Conservation (phyloP, 129 eudicot genomes). For the Flaveria sonorensis region DNA sequence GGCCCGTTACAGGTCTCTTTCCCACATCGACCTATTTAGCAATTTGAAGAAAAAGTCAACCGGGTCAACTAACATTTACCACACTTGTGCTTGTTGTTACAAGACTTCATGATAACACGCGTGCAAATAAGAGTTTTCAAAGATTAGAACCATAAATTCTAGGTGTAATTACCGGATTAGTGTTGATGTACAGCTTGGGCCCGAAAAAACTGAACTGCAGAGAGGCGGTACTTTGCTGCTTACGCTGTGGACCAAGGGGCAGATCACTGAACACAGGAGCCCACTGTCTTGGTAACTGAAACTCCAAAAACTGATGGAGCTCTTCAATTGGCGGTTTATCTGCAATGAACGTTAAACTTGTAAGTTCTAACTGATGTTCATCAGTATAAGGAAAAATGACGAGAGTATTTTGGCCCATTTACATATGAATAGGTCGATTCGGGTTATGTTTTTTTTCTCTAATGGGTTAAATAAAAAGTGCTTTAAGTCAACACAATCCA, state of each 20-base stretch:
- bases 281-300: slow-evolving; percentile 97
- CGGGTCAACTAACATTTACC: neutral
- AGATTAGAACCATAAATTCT: neutral
- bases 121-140: neutral
- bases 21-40: slow-evolving; percentile 89
- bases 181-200: slow-evolving; percentile 83
- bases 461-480: neutral
- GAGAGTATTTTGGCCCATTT: neutral
- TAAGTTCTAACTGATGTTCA: neutral
- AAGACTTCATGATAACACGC: neutral
- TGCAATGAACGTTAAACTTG: slow-evolving; percentile 34
- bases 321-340: slow-evolving; percentile 98
- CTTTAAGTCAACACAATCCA: neutral
- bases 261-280: slow-evolving; percentile 95
- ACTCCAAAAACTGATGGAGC: slow-evolving; percentile 97
- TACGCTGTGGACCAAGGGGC: slow-evolving; percentile 95
- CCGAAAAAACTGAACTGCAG: slow-evolving; percentile 94
- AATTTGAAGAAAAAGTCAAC: neutral
- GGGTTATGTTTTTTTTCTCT: neutral
- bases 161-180: slow-evolving; percentile 55
- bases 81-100: neutral
- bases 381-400: too few relatives aligned
- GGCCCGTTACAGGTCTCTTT: slow-evolving; percentile 93
- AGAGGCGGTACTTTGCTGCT: slow-evolving; percentile 67
- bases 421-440: neutral